phyloP scores from a whole-genome alignment of 1,139 yeast genomes.

The Yueomyces sp. region DNA sequence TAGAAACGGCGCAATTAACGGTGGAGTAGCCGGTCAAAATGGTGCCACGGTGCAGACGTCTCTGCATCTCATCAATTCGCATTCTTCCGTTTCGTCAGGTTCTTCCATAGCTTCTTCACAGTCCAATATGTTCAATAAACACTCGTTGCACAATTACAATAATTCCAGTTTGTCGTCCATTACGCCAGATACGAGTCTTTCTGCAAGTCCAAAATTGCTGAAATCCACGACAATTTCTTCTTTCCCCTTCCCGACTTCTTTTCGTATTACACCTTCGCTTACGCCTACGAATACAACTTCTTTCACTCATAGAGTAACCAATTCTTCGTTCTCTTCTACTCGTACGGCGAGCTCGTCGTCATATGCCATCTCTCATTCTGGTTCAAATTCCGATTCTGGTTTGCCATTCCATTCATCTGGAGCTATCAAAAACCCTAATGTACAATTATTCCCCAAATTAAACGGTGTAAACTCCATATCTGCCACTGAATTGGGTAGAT shows the following conservation, averaged over 20 bases:
- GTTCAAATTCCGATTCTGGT: too few species aligned
- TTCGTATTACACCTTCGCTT: background rate
- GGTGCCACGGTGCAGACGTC: too few species aligned
- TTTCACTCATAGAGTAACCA: too few species aligned
- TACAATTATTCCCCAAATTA: conserved; percentile 14
- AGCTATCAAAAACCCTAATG: conserved; percentile 7
- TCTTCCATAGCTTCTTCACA: background rate
- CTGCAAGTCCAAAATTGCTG: background rate
- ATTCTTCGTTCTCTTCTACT: too few species aligned
- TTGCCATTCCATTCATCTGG: too few species aligned
- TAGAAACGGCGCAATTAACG: too few species aligned
- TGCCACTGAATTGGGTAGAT: conserved; percentile 12
- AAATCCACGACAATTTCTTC: background rate
- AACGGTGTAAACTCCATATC: conserved; percentile 10
- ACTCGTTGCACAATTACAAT: background rate
- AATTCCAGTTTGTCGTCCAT: background rate
- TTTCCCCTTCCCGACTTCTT: background rate
- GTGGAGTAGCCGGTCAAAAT: too few species aligned
- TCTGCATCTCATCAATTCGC: too few species aligned
- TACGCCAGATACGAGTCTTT: background rate
- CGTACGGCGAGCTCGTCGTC: too few species aligned
- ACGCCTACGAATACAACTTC: too few species aligned
- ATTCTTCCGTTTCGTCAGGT: background rate
- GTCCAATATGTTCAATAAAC: background rate
- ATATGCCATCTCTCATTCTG: too few species aligned